Conservation (phyloP, 1,284 basidiomycete species). For the Cryptococcus maquisensis region DNA sequence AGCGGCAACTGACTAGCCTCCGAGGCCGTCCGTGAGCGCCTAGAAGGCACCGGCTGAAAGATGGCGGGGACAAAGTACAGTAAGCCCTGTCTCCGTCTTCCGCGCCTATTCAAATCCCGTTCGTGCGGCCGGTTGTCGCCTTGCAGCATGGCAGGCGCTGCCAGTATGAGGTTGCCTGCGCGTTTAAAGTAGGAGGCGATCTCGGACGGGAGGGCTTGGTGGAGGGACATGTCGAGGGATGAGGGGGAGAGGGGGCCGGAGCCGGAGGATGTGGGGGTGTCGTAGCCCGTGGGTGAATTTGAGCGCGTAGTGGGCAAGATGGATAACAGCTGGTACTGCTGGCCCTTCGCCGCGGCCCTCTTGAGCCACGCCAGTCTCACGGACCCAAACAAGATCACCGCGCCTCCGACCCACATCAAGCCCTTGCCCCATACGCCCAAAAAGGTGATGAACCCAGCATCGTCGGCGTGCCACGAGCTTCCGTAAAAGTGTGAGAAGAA, state of each 20-base stretch:
- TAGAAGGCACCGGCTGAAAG: conserved; percentile 29
- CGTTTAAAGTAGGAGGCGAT: conserved; percentile 33
- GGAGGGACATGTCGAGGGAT: conserved; percentile 2
- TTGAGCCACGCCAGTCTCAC: conserved; percentile 56
- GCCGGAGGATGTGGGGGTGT: conserved; percentile 8
- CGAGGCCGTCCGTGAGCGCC: conserved; percentile 31
- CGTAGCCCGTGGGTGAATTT: background rate
- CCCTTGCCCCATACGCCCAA: conserved; percentile 78
- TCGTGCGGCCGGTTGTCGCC: conserved; percentile 5
- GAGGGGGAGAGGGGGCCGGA: conserved; percentile 13
- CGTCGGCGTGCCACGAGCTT: conserved; percentile 92
- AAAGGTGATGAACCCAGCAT: conserved; percentile 88
- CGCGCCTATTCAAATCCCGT: background rate
- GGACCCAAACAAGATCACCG: conserved; percentile 65
- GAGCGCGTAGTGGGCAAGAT: conserved; percentile 17
- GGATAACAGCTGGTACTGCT: conserved; percentile 19
- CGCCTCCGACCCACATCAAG: conserved; percentile 74
- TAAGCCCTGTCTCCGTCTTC: conserved; percentile 23
- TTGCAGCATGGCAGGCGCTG: conserved; percentile 39
- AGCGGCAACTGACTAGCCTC: conserved; percentile 38
- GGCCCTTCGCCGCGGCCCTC: conserved; percentile 7
- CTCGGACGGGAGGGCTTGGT: conserved; percentile 15
- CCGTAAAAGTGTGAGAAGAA: conserved; percentile 97
- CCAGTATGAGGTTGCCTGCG: conserved; percentile 40
- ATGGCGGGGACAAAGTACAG: conserved; percentile 46